Evolutionary conservation across 208 protist species (phyloP).

Genomic region (Herpetomonas tarakana): DNA sequence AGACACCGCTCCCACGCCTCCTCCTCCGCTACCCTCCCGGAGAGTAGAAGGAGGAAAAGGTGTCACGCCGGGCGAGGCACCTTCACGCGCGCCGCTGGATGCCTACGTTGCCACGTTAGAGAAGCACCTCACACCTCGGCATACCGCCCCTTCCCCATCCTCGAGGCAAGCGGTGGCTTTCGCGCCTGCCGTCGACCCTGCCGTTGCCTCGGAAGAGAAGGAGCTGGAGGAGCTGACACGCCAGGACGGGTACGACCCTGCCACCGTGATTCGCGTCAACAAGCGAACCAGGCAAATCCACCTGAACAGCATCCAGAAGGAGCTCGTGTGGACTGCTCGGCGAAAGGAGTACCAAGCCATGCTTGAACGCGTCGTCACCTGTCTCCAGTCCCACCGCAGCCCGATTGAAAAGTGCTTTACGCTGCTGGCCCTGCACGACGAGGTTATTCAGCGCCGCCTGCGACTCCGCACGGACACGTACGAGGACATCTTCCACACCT

Average conservation of each 20-base stretch:
- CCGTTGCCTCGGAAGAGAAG: too few relatives aligned
- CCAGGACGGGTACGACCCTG: constrained; percentile 40
- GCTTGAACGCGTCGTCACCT: constrained; percentile 45
- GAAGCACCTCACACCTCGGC: too few relatives aligned
- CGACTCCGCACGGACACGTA: constrained; percentile 77
- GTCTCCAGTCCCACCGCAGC: constrained; percentile 60
- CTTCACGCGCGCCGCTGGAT: too few relatives aligned
- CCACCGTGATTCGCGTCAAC: constrained; percentile 48
- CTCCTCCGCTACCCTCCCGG: too few relatives aligned
- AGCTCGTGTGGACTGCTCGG: constrained; percentile 57
- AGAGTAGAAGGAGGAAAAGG: too few relatives aligned
- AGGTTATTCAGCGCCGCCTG: constrained; percentile 53
- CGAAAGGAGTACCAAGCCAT: constrained; percentile 51
- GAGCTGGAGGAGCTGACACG: constrained; percentile 7
- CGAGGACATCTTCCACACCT: constrained; percentile 73
- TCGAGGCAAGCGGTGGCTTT: too few relatives aligned
- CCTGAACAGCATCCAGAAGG: constrained; percentile 43
- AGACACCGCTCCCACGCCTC: too few relatives aligned
- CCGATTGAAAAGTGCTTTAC: constrained; percentile 63
- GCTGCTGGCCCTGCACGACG: constrained; percentile 59
- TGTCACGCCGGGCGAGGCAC: too few relatives aligned
- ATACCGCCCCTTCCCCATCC: too few relatives aligned
- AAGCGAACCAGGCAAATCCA: constrained; percentile 29
- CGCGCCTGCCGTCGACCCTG: too few relatives aligned
- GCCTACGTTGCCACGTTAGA: too few relatives aligned